phyloP scores from a whole-genome alignment of 2,329 filamentous ascomycete species.

The Nemania diffusa region DNA sequence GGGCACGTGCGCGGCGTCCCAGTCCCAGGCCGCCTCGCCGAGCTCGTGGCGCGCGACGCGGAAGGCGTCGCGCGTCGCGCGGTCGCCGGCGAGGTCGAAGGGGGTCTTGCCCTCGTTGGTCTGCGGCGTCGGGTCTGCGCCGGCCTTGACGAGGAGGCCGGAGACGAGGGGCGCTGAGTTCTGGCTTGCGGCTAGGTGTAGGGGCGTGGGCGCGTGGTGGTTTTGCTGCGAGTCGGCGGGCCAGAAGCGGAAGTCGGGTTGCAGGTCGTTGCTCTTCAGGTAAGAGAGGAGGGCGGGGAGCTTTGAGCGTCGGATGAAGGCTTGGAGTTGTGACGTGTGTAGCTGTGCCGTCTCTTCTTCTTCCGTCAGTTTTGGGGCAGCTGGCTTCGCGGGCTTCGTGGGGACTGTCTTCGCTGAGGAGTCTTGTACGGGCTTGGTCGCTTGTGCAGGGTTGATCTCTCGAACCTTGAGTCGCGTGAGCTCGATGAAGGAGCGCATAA shows the following conservation, averaged over 20 bases:
- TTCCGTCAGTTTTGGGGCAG: constrained; percentile 75
- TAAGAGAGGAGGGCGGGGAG: constrained; percentile 88
- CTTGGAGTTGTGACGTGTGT: constrained; percentile 89
- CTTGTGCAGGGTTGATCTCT: constrained; percentile 75
- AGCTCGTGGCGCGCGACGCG: constrained; percentile 85
- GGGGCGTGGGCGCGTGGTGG: constrained; percentile 81
- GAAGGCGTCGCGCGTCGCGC: constrained; percentile 88
- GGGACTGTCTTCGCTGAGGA: constrained; percentile 53
- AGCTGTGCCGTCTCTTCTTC: constrained; percentile 84
- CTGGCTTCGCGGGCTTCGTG: constrained; percentile 59
- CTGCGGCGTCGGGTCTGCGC: constrained; percentile 75
- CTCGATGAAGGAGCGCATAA: constrained; percentile 95
- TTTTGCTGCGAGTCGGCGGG: constrained; percentile 73
- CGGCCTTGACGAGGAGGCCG: constrained; percentile 78
- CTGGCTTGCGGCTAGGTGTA: constrained; percentile 86
- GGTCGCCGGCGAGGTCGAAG: constrained; percentile 88
- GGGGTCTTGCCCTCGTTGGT: constrained; percentile 84
- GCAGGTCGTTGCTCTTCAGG: constrained; percentile 77
- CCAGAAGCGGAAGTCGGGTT: constrained; percentile 78
- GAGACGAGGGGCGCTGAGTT: constrained; percentile 81
- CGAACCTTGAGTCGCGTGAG: constrained; percentile 89
- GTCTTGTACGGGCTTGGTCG: constrained; percentile 53
- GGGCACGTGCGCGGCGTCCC: constrained; percentile 80
- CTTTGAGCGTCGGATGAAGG: constrained; percentile 88
- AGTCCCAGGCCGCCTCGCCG: constrained; percentile 80